Percentiles rank a stretch among this genome's conserved stretches.
Evolutionary conservation across 2,329 filamentous ascomycete species (phyloP).

Genomic region (Colletotrichum paranaense): DNA sequence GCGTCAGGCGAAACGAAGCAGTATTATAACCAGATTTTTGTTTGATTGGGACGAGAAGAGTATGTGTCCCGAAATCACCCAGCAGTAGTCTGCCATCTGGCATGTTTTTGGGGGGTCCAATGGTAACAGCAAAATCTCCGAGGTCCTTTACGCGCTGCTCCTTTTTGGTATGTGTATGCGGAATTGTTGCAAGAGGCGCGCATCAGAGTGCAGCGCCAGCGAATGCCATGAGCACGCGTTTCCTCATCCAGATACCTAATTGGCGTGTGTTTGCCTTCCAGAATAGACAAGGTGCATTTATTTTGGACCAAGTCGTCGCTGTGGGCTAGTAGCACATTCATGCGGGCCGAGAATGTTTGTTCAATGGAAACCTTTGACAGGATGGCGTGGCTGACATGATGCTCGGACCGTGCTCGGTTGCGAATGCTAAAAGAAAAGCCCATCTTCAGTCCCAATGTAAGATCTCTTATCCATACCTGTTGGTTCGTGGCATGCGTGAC

Average conservation of each 20-base stretch:
- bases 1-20: slow-evolving; percentile 13
- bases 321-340: background rate
- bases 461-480: background rate
- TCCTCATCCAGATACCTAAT: slow-evolving; percentile 16
- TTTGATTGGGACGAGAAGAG: slow-evolving; percentile 25
- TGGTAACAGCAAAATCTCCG: slow-evolving; percentile 45
- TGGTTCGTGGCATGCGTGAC: slow-evolving; percentile 1
- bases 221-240: slow-evolving; percentile 22
- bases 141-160: slow-evolving; percentile 31
- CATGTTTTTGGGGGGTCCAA: slow-evolving; percentile 47
- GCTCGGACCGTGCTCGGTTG: slow-evolving; percentile 10
- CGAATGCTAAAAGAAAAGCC: background rate
- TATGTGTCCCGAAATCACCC: slow-evolving; percentile 46
- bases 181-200: slow-evolving; percentile 15
- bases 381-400: background rate
- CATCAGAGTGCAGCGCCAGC: slow-evolving; percentile 10
- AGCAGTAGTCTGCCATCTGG: slow-evolving; percentile 61
- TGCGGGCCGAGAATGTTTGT: background rate
- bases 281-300: slow-evolving; percentile 26
- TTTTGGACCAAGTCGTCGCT: background rate
- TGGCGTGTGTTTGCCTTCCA: slow-evolving; percentile 6
- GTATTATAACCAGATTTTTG: slow-evolving; percentile 13
- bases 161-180: slow-evolving; percentile 30
- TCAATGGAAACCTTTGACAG: background rate
- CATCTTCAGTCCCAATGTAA: background rate